phyloP scores from a whole-genome alignment of 2,329 filamentous ascomycete genomes.

The Scopulariopsis brevicaulis region DNA sequence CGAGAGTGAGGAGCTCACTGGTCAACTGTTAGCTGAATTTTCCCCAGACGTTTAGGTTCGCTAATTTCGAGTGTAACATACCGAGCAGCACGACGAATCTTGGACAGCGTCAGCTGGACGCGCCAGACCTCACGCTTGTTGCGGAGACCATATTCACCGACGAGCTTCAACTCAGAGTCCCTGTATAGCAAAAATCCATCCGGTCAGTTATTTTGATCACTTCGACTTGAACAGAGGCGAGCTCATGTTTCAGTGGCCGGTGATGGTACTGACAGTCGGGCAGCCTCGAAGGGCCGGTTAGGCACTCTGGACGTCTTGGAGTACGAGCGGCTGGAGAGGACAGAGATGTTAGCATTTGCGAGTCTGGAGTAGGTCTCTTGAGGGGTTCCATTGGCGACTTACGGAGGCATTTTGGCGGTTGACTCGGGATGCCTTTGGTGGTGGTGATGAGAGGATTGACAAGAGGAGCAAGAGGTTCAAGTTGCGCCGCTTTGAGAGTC shows the following conservation, averaged over 20 bases:
- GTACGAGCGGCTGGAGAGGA: constrained; percentile 42
- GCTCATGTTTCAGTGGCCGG: constrained; percentile 96
- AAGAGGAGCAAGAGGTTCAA: constrained; percentile 7
- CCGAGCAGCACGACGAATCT: constrained; percentile 99
- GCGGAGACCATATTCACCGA: constrained; percentile 98
- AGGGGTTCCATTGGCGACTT: constrained; percentile 11
- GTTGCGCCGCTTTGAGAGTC: constrained; percentile 1
- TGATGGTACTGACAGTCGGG: constrained; percentile 90
- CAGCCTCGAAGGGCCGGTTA: constrained; percentile 96
- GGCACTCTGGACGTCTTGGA: constrained; percentile 99
- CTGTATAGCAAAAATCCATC: constrained; percentile 40
- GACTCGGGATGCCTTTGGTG: constrained; percentile 10
- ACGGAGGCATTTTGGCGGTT: constrained; percentile 31
- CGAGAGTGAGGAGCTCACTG: constrained; percentile 98
- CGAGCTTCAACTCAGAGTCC: constrained; percentile 98
- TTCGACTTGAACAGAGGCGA: constrained; percentile 95
- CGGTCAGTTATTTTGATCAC: constrained; percentile 58
- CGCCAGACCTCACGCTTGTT: constrained; percentile 99
- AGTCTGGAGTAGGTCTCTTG: not conserved
- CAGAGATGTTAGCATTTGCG: constrained; percentile 8
- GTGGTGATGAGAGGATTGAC: constrained; percentile 12
- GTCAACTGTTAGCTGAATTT: constrained; percentile 3
- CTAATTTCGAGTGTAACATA: constrained; percentile 30
- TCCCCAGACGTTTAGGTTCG: not conserved
- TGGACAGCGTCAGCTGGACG: constrained; percentile 98